Percentiles rank a stretch among this genome's conserved stretches.
Evolutionary conservation across 2,329 filamentous ascomycete genomes (phyloP).

Genomic region (Scytalidium sp.): DNA sequence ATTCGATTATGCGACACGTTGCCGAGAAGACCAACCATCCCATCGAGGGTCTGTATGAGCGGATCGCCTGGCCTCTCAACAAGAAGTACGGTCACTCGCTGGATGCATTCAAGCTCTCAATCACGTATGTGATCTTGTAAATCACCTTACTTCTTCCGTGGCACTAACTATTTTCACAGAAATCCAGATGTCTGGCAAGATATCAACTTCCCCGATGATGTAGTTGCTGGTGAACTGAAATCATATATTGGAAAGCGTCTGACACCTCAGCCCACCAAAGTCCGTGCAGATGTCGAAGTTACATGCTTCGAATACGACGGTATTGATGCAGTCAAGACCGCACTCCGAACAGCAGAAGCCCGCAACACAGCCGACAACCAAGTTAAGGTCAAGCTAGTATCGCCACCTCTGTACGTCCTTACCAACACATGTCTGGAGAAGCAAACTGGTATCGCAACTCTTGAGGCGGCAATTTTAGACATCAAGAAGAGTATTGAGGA

Average conservation of each 20-base stretch:
- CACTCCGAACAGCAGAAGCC: conserved; percentile 86
- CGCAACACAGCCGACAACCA: conserved; percentile 89
- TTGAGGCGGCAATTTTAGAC: conserved; percentile 87
- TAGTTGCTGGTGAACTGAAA: conserved; percentile 85
- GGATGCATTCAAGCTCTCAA: conserved; percentile 98
- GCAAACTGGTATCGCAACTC: conserved; percentile 73
- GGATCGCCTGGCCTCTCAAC: conserved; percentile 95
- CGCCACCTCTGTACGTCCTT: conserved; percentile 92
- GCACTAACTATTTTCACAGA: conserved; percentile 39
- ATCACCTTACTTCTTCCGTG: conserved; percentile 8
- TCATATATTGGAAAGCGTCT: conserved; percentile 96
- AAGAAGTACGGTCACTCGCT: conserved; percentile 96
- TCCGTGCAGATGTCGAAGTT: conserved; percentile 95
- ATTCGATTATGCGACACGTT: conserved; percentile 98
- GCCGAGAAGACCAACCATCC: conserved; percentile 93
- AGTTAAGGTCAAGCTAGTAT: conserved; percentile 98
- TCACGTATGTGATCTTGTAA: conserved; percentile 64
- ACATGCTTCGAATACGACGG: conserved; percentile 95
- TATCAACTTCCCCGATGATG: conserved; percentile 80
- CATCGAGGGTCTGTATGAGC: conserved; percentile 93
- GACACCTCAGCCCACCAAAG: conserved; percentile 97
- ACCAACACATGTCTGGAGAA: conserved; percentile 97
- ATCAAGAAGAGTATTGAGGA: conserved; percentile 77
- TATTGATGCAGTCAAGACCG: conserved; percentile 95
- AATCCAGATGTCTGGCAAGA: conserved; percentile 97